Evolutionary conservation across 2,329 filamentous ascomycete species (phyloP).

Genomic region (Pochonia chlamydosporia): DNA sequence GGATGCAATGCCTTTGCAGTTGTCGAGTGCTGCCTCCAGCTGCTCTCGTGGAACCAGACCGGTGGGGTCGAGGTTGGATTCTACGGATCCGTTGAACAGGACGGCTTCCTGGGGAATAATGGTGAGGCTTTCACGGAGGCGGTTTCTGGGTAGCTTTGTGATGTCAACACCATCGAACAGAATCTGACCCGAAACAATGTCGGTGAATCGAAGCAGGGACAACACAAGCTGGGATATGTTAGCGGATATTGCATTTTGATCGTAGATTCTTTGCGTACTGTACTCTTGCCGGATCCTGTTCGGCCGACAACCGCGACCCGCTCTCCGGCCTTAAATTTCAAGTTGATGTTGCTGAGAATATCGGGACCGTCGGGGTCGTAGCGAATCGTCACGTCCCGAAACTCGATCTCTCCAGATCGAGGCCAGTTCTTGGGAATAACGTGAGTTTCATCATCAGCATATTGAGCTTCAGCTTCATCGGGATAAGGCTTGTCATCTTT

Average conservation of each 20-base stretch:
- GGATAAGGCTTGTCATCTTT: conserved; percentile 34
- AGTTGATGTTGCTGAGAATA: conserved; percentile 44
- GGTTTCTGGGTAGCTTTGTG: conserved; percentile 41
- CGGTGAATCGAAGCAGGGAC: conserved; percentile 48
- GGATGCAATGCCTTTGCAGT: conserved; percentile 54
- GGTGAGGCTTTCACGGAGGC: conserved; percentile 47
- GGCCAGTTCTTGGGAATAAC: conserved; percentile 40
- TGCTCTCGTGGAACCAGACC: conserved; percentile 45
- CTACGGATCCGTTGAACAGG: conserved; percentile 47
- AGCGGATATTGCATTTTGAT: background rate
- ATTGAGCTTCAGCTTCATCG: conserved; percentile 31
- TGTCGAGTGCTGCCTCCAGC: conserved; percentile 53
- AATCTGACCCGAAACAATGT: conserved; percentile 45
- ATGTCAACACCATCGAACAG: conserved; percentile 52
- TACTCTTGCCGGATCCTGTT: conserved; percentile 80
- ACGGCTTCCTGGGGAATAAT: conserved; percentile 56
- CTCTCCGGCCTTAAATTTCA: conserved; percentile 58
- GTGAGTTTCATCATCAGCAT: conserved; percentile 31
- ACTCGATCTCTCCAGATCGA: conserved; percentile 40
- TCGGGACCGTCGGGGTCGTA: conserved; percentile 40
- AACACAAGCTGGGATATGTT: conserved; percentile 34
- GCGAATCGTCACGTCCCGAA: conserved; percentile 44
- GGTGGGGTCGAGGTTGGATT: conserved; percentile 60
- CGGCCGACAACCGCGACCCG: conserved; percentile 76
- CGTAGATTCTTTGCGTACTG: conserved; percentile 39